Base-by-base conservation (phyloP, 345 rosid genomes). In the Populus nigra region DNA sequence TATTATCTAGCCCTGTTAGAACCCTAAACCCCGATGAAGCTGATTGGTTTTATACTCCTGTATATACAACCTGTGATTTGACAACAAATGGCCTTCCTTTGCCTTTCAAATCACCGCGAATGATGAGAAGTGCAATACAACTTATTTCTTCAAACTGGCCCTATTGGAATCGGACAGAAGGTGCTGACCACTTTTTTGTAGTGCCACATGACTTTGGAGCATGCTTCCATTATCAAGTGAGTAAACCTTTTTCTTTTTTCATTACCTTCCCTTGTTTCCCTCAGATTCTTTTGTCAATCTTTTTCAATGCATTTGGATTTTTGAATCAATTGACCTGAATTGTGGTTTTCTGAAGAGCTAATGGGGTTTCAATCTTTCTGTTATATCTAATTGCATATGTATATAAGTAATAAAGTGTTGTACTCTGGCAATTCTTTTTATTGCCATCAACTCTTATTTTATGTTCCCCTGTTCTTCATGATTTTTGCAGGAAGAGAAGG, bases 401-500 rank as follows among this genome's bases (percentile, higher is more conserved):
- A 7, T 27, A 68, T 2, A 7, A n/a, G 7, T 15, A 57, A 47
- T 66, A 10, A n/a, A 49, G 16, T 27, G 5, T 62, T 29, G 33
- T 43, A 61, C n/a, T 45, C 27, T 63, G 15, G 35, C 68, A 5
- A 25, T 10, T 71, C 50, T 62, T 6, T 43, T 33, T 47, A 33
- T 62, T 25, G 20, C 29, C 15, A 29, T 75, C 33, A 15, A 35
- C 15, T 68, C 23, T 43, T 9, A 22, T 25, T 36, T 72, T 13
- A 41, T 45, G 74, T 1, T 59, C 25, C 11, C 5, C 10, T 57
- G 18, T n/a, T 25, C n/a, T 29, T 59, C 5, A 1, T 47, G 25
- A 23, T 15, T 70, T 79, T 71, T 79, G 70, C 81, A 95, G 96
- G 99, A 95, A 83, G 99, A 93, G 90, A 95, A 92, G 80, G 99